Evolutionary conservation across 1,139 yeast species (phyloP).

Genomic region (Sugiyamaella paludigena): DNA sequence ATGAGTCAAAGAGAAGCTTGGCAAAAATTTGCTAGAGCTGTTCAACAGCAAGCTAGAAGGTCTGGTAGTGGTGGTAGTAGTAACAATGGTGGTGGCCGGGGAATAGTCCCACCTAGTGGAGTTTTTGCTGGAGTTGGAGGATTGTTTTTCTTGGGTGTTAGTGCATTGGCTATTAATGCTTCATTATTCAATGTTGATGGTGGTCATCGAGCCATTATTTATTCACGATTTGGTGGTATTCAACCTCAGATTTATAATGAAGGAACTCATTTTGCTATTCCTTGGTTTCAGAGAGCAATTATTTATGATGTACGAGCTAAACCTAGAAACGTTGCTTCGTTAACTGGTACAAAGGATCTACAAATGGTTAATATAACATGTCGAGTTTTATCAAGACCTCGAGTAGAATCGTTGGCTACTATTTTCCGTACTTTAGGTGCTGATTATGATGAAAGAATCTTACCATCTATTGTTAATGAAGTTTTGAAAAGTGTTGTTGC

Average conservation of each 20-base stretch:
- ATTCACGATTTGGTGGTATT: constrained; percentile 85
- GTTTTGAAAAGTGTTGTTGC: constrained; percentile 96
- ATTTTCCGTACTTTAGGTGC: constrained; percentile 89
- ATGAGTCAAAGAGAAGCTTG: constrained; percentile 41
- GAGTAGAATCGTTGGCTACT: constrained; percentile 69
- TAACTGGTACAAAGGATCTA: constrained; percentile 96
- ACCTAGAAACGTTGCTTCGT: constrained; percentile 94
- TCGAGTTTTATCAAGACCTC: constrained; percentile 91
- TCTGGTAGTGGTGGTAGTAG: constrained; percentile 26
- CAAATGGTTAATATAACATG: constrained; percentile 99
- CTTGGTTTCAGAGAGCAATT: constrained; percentile 93
- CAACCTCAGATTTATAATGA: constrained; percentile 83
- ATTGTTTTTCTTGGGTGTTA: constrained; percentile 67
- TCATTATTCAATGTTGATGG: constrained; percentile 96
- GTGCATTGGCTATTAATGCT: constrained; percentile 61
- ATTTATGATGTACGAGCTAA: constrained; percentile 95
- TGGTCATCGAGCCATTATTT: constrained; percentile 96
- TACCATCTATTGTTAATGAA: constrained; percentile 96
- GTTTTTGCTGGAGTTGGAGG: constrained; percentile 74
- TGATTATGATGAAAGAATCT: constrained; percentile 93
- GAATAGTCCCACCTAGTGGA: constrained; percentile 39
- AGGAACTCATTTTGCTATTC: constrained; percentile 92
- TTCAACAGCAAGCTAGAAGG: constrained; percentile 59
- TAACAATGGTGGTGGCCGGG: constrained; percentile 25
- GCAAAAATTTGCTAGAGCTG: constrained; percentile 64